Conservation (phyloP, 345 rosid genomes). For the Rhodamnia rubescens region DNA sequence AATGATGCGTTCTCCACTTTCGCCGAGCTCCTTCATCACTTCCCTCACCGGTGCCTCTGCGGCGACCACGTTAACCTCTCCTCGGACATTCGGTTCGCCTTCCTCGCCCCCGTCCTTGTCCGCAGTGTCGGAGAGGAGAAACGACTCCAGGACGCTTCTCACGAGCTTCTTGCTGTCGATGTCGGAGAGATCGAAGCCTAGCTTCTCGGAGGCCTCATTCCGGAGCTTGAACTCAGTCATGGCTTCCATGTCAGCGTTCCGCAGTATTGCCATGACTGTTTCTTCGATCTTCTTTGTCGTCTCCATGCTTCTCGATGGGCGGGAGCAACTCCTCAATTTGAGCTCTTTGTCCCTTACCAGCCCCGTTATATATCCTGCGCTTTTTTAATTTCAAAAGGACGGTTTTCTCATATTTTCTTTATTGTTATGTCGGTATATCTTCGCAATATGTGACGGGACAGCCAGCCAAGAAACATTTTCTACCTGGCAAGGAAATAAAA, state of each 20-base stretch:
- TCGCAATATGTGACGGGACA: not conserved
- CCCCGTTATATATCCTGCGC: not conserved
- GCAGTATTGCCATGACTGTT: slow-evolving; percentile 43
- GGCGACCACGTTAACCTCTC: not conserved
- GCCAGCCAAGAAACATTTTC: not conserved
- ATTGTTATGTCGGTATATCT: not conserved
- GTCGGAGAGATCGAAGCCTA: slow-evolving; percentile 48
- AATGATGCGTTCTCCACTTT: slow-evolving; percentile 29
- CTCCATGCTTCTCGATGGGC: not conserved
- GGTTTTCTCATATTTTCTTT: not conserved
- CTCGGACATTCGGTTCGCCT: not conserved
- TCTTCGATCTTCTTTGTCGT: slow-evolving; percentile 25
- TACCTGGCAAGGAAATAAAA: not conserved
- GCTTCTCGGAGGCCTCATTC: slow-evolving; percentile 30
- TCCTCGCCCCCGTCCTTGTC: slow-evolving; percentile 4
- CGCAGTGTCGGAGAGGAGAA: slow-evolving; percentile 29
- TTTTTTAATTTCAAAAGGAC: not conserved
- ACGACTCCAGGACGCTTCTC: slow-evolving; percentile 50
- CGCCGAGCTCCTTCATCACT: slow-evolving; percentile 5
- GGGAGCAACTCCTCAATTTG: not conserved
- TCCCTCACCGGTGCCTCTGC: not conserved
- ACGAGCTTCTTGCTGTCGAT: slow-evolving; percentile 28
- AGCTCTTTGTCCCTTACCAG: not conserved
- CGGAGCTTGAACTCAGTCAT: slow-evolving; percentile 80
- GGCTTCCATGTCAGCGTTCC: slow-evolving; percentile 38